These are phyloP conservation scores for Botrytis medusae DNA, from an alignment of 2,329 filamentous ascomycete species.

Conservation along the genomic window DNA sequence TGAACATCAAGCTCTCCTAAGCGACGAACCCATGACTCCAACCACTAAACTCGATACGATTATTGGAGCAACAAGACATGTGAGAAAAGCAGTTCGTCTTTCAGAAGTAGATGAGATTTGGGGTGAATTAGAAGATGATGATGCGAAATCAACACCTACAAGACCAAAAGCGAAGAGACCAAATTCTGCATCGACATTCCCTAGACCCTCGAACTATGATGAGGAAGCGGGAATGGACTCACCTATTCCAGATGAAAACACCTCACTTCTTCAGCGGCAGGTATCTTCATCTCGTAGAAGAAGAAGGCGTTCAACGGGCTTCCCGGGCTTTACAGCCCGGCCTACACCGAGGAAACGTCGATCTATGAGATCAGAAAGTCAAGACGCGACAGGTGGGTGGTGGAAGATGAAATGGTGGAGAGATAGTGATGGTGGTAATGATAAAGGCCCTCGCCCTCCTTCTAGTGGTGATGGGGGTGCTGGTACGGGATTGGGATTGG, in stretches of 20 bases:
- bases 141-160: slow-evolving; percentile 40
- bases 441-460: slow-evolving; percentile 28
- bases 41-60: slow-evolving; percentile 39
- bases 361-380: slow-evolving; percentile 40
- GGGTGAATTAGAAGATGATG: slow-evolving; percentile 81
- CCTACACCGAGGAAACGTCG: slow-evolving; percentile 35
- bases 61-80: slow-evolving; percentile 34
- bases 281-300: slow-evolving; percentile 40
- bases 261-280: slow-evolving; percentile 30
- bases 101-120: slow-evolving; percentile 78
- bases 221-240: slow-evolving; percentile 23
- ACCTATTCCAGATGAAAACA: slow-evolving; percentile 32
- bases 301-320: slow-evolving; percentile 59
- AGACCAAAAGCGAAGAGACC: slow-evolving; percentile 18
- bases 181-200: slow-evolving; percentile 23
- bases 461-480: slow-evolving; percentile 1
- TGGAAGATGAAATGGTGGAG: slow-evolving; percentile 58
- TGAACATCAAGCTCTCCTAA: slow-evolving; percentile 36
- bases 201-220: slow-evolving; percentile 7
- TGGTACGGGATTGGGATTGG: background rate
- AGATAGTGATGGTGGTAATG: slow-evolving; percentile 20
- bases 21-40: slow-evolving; percentile 36
- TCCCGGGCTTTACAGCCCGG: slow-evolving; percentile 60
- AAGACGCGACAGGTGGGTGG: slow-evolving; percentile 53
- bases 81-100: slow-evolving; percentile 36